Conservation (phyloP, 2,329 filamentous ascomycete species). For the Fusarium begoniae region DNA sequence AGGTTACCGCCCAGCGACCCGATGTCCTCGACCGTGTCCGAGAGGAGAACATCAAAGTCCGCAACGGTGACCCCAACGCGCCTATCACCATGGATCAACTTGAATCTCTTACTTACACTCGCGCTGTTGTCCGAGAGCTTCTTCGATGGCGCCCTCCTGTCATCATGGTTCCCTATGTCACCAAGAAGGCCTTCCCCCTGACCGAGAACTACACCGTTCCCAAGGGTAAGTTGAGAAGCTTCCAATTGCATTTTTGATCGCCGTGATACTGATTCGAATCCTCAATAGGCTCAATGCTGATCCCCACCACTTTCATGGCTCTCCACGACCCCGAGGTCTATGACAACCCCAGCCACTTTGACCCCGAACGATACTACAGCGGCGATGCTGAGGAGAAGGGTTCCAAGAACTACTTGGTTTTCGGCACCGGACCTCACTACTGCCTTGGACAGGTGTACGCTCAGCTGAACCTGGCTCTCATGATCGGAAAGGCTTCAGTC, state of each 20-base stretch:
- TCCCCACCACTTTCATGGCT: conserved; percentile 89
- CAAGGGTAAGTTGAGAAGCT: conserved; percentile 67
- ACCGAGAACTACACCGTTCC: conserved; percentile 88
- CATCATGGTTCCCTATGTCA: conserved; percentile 94
- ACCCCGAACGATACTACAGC: conserved; percentile 90
- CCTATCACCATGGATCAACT: conserved; percentile 84
- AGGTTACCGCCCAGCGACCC: conserved; percentile 92
- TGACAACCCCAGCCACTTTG: conserved; percentile 85
- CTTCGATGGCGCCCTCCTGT: conserved; percentile 95
- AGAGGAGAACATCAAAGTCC: conserved; percentile 84
- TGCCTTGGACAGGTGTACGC: conserved; percentile 95
- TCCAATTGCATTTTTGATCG: background rate
- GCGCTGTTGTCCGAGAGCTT: conserved; percentile 89
- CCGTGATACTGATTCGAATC: conserved; percentile 27
- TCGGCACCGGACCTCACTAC: conserved; percentile 95
- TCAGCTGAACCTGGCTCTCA: conserved; percentile 84
- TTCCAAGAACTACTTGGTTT: conserved; percentile 95
- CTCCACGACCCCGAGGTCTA: conserved; percentile 95
- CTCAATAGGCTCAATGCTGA: conserved; percentile 81
- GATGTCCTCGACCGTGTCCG: conserved; percentile 89
- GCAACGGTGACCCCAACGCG: conserved; percentile 77
- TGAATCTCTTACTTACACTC: conserved; percentile 88
- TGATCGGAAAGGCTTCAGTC: conserved; percentile 90
- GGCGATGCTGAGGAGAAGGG: conserved; percentile 88
- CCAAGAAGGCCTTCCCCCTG: conserved; percentile 95